Percentiles rank a stretch among this genome's conserved stretches.
phyloP scores from a whole-genome alignment of 2,329 filamentous ascomycete species.

The Mollisia scopiformis region DNA sequence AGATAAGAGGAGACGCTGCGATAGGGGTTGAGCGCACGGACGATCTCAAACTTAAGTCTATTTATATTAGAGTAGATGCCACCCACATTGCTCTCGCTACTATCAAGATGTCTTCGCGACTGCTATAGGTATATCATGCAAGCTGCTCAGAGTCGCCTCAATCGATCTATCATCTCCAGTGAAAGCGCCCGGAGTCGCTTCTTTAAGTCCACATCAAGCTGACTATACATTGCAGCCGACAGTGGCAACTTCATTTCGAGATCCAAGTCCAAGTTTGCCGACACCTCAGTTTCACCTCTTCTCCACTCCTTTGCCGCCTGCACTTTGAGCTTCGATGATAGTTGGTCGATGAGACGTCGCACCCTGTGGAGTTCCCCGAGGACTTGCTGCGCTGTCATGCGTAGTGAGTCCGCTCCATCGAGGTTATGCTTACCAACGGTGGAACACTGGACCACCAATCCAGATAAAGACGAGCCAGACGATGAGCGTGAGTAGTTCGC shows the following conservation, averaged over 20 bases:
- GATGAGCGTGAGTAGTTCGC: neutral
- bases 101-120: no score
- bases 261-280: neutral
- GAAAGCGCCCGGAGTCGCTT: constrained; percentile 19
- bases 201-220: constrained; percentile 27
- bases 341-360: constrained; percentile 35
- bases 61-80: no score
- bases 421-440: constrained; percentile 16
- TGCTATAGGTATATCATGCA: no score
- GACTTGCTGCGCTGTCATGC: constrained; percentile 39
- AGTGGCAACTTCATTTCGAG: constrained; percentile 15
- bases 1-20: no score
- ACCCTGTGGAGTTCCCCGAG: constrained; percentile 41
- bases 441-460: neutral
- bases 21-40: no score
- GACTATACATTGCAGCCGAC: constrained; percentile 24
- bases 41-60: no score
- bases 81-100: no score
- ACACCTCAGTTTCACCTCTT: neutral
- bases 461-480: neutral
- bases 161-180: constrained; percentile 3
- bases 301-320: neutral
- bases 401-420: constrained; percentile 27
- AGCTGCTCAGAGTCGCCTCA: no score
- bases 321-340: constrained; percentile 28